Conservation (phyloP, 176 grass and related monocot genomes). For the Raddia distichophylla region DNA sequence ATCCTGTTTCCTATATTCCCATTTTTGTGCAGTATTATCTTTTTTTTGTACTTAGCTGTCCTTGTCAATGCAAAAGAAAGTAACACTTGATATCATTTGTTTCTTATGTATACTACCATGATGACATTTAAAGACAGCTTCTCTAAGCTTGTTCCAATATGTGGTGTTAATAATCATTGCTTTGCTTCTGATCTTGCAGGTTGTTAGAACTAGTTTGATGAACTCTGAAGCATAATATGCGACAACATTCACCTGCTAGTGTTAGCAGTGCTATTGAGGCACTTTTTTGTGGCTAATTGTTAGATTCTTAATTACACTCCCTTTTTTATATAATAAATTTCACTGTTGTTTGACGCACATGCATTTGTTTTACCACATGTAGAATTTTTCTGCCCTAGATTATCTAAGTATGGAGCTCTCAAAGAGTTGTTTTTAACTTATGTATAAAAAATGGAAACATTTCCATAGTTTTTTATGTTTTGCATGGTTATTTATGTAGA, state of each 20-base stretch:
- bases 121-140: neutral
- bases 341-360: neutral
- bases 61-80: conserved; percentile 20
- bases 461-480: conserved; percentile 32
- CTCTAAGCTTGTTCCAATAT: neutral
- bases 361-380: neutral
- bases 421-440: conserved; percentile 12
- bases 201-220: conserved; percentile 90
- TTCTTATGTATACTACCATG: neutral
- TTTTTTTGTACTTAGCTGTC: conserved; percentile 9
- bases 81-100: neutral
- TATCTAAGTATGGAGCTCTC: conserved; percentile 22
- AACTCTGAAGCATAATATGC: conserved; percentile 86
- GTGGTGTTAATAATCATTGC: conserved; percentile 2
- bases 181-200: conserved; percentile 57
- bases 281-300: neutral
- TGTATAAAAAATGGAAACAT: neutral
- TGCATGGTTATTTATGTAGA: conserved; percentile 52
- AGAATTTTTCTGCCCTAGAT: conserved; percentile 14
- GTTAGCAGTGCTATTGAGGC: conserved; percentile 12
- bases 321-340: conserved; percentile 1
- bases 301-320: neutral
- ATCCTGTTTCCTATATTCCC: neutral
- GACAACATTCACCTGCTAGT: conserved; percentile 3
- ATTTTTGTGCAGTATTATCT: neutral